Conservation (phyloP, 2,329 filamentous ascomycete genomes). For the Colletotrichum ledebouriae region DNA sequence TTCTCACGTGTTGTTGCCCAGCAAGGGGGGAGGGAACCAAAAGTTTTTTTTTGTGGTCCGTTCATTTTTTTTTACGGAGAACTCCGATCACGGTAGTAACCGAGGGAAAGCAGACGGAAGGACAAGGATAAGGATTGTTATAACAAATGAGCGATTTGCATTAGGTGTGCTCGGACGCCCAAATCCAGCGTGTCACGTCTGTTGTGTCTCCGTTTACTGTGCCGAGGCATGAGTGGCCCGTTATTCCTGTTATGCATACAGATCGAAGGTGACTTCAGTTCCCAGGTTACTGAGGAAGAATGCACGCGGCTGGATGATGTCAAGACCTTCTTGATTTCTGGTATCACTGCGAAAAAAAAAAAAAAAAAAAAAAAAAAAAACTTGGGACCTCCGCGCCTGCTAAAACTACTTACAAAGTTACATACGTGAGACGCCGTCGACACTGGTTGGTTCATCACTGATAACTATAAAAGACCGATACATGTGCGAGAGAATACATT, state of each 20-base stretch:
- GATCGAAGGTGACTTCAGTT: neutral
- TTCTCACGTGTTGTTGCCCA: slow-evolving; percentile 3
- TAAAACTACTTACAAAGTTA: neutral
- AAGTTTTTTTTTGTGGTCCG: too few species aligned
- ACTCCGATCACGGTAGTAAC: slow-evolving; percentile 28
- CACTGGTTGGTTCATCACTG: neutral
- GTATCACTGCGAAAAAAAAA: slow-evolving; percentile 5
- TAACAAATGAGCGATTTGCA: slow-evolving; percentile 15
- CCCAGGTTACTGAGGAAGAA: too few species aligned
- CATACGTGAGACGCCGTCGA: neutral
- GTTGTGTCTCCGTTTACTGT: slow-evolving; percentile 5
- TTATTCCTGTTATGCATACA: too few species aligned
- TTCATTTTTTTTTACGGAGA: slow-evolving; percentile 13
- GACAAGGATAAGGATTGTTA: slow-evolving; percentile 5
- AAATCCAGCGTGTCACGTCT: neutral
- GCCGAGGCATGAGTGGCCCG: slow-evolving; percentile 1
- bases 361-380: neutral
- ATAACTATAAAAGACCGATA: neutral
- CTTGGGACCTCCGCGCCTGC: slow-evolving; percentile 3
- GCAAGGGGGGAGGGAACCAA: neutral
- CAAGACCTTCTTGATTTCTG: neutral
- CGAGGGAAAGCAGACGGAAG: neutral
- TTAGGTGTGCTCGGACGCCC: neutral
- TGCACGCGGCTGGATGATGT: neutral
- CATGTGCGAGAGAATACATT: slow-evolving; percentile 22